Conservation (phyloP, 805 yeast species). For the Saturnispora saitoi region DNA sequence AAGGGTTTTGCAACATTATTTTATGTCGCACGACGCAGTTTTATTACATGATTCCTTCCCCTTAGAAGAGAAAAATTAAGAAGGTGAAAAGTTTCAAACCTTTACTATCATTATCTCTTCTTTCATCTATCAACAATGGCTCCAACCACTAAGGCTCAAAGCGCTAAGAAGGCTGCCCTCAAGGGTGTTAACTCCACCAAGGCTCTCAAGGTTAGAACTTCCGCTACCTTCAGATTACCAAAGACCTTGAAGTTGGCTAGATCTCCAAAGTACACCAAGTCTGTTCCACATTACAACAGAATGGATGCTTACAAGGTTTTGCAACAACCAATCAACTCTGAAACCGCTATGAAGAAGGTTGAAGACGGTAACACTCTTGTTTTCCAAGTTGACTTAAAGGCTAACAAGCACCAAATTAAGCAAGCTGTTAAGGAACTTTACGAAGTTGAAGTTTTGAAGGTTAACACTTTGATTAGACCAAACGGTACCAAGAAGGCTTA, state of each 20-base stretch:
- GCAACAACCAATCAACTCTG: constrained; percentile 92
- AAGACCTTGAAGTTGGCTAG: constrained; percentile 92
- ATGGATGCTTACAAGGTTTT: constrained; percentile 91
- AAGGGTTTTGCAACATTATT: constrained; percentile 12
- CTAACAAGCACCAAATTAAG: constrained; percentile 98
- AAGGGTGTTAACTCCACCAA: constrained; percentile 93
- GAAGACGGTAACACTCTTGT: constrained; percentile 99
- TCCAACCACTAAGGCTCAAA: constrained; percentile 73
- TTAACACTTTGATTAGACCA: constrained; percentile 97
- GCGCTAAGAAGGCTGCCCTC: constrained; percentile 97
- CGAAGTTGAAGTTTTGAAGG: constrained; percentile 88
- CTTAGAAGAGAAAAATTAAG: background rate
- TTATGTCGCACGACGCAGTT: constrained; percentile 10
- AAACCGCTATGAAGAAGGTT: constrained; percentile 98
- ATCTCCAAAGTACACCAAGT: constrained; percentile 91
- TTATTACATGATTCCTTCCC: background rate
- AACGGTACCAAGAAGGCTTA: constrained; percentile 99
- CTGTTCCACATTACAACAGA: constrained; percentile 97
- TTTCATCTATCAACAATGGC: constrained; percentile 8
- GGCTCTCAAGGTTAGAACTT: constrained; percentile 88
- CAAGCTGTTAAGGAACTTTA: constrained; percentile 96
- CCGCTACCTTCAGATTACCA: constrained; percentile 94
- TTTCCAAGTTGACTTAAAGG: constrained; percentile 93
- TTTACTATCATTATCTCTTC: background rate
- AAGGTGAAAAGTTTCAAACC: background rate